Conservation (phyloP, 495 filamentous ascomycete species). For the Neurospora sp. region DNA sequence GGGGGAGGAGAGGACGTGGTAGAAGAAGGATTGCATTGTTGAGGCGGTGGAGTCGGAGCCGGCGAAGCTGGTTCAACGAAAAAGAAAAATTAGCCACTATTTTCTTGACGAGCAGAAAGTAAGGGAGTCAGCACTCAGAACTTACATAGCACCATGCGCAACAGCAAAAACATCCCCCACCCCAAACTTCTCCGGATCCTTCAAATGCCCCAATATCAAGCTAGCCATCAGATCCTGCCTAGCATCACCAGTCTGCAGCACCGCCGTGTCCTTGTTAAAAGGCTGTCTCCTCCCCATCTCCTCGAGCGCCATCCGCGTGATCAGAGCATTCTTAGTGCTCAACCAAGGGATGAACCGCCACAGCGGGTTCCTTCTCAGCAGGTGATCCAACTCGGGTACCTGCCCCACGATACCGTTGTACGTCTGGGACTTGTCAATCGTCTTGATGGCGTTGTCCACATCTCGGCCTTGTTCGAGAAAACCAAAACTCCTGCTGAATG, state of each 20-base stretch:
- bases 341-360: constrained; percentile 38
- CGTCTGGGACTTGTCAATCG: constrained; percentile 42
- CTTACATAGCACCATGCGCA: constrained; percentile 42
- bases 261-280: constrained; percentile 33
- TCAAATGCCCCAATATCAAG: constrained; percentile 36
- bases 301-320: constrained; percentile 40
- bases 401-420: constrained; percentile 47
- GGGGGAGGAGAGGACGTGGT: constrained; percentile 37
- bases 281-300: constrained; percentile 36
- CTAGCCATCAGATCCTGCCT: constrained; percentile 40
- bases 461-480: constrained; percentile 50
- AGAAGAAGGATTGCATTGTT: constrained; percentile 46
- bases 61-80: constrained; percentile 33
- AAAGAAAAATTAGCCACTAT: neutral
- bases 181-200: constrained; percentile 34
- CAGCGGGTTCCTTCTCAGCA: constrained; percentile 38
- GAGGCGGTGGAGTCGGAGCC: constrained; percentile 56
- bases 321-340: constrained; percentile 36
- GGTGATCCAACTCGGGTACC: constrained; percentile 37
- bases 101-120: neutral
- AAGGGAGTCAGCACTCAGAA: constrained; percentile 7
- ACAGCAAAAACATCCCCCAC: constrained; percentile 46
- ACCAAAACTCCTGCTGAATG: constrained; percentile 53
- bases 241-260: constrained; percentile 21
- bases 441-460: constrained; percentile 44